Percentiles rank a stretch among this genome's conserved stretches.
phyloP scores from a whole-genome alignment of 177 flowering plant species.

The Telopea speciosissima region DNA sequence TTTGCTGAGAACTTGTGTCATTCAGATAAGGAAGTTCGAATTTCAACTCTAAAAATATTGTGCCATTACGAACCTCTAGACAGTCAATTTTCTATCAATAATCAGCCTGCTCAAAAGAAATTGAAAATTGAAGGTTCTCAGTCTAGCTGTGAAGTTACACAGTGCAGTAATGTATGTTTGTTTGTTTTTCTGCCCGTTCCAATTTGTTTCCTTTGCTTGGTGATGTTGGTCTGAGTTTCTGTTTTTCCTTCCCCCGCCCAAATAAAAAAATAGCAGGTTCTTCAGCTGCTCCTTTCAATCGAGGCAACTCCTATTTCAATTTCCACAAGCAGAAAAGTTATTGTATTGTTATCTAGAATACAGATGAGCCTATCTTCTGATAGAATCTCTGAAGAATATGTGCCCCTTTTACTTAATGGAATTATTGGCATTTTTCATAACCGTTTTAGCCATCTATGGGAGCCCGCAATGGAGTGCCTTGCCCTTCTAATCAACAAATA shows the following conservation, averaged over 20 bases:
- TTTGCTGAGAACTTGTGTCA: conserved; percentile 64
- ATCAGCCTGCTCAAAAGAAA: conserved; percentile 31
- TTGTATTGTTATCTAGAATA: conserved; percentile 50
- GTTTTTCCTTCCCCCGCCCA: conserved; percentile 1
- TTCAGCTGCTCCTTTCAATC: conserved; percentile 52
- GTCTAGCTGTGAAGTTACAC: conserved; percentile 15
- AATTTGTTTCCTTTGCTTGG: conserved; percentile 3
- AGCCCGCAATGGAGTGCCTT: conserved; percentile 69
- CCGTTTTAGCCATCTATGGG: conserved; percentile 64
- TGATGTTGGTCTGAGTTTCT: background rate
- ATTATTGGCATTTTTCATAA: conserved; percentile 75
- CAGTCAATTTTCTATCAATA: conserved; percentile 15
- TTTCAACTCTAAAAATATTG: conserved; percentile 69
- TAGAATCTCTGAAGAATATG: conserved; percentile 46
- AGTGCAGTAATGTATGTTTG: conserved; percentile 36
- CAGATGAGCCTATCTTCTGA: conserved; percentile 53
- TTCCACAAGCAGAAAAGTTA: conserved; percentile 59
- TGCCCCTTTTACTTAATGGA: conserved; percentile 54
- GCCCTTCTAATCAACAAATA: conserved; percentile 42
- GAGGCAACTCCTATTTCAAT: conserved; percentile 67
- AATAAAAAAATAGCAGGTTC: conserved; percentile 42
- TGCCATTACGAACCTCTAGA: conserved; percentile 49
- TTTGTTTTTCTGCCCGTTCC: background rate
- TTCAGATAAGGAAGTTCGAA: conserved; percentile 54
- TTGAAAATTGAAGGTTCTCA: conserved; percentile 33